Evolutionary conservation across 2,329 filamentous ascomycete species (phyloP).

Genomic region (Hymenoscyphus fructigenus): DNA sequence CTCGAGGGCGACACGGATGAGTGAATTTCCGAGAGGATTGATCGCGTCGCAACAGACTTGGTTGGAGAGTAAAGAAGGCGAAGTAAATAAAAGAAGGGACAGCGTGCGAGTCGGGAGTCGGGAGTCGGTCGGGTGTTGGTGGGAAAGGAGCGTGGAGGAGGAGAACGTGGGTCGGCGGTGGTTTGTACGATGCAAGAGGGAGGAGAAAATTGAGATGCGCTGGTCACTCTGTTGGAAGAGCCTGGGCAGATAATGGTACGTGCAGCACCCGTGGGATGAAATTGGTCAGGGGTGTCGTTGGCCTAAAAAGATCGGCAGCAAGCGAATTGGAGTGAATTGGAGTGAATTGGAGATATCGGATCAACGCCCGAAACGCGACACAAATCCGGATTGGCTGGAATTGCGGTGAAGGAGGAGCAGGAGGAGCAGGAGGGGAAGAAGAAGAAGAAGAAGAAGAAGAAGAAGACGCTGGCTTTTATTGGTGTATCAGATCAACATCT

Average conservation of each 20-base stretch:
- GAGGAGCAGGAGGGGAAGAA: not conserved
- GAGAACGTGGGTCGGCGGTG: not conserved
- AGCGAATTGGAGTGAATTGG: slow-evolving; percentile 4
- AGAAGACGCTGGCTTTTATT: too few species aligned
- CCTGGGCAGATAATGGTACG: not conserved
- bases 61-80: not conserved
- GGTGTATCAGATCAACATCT: not conserved
- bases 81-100: not conserved
- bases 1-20: not conserved
- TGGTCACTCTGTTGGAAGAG: too few species aligned
- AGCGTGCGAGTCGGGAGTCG: not conserved
- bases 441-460: not conserved
- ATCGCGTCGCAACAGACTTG: not conserved
- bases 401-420: not conserved
- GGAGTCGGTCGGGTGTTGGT: not conserved
- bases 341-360: slow-evolving; percentile 1
- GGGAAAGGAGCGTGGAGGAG: slow-evolving; percentile 1
- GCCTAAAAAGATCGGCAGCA: slow-evolving; percentile 8
- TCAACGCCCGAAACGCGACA: slow-evolving; percentile 15
- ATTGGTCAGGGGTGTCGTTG: not conserved
- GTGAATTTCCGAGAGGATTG: not conserved
- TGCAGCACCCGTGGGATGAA: not conserved
- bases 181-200: slow-evolving; percentile 1
- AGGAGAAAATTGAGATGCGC: too few species aligned
- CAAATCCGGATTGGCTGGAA: not conserved